These are phyloP conservation scores for Xylariaceae sp. DNA, from an alignment of 2,329 filamentous ascomycete genomes.

Conservation along the genomic window DNA sequence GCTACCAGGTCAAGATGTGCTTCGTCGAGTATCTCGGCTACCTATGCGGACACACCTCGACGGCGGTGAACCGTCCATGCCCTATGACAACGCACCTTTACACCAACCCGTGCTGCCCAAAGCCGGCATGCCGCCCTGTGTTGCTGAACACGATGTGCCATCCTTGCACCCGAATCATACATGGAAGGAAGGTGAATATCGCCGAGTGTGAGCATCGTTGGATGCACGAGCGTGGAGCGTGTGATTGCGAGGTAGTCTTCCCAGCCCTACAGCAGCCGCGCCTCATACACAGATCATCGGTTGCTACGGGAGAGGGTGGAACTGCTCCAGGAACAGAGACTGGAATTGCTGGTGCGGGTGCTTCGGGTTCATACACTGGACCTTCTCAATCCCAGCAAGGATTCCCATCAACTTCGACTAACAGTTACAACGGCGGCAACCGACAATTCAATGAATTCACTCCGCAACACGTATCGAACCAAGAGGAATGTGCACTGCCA, in stretches of 20 bases:
- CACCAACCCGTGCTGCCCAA: conserved; percentile 36
- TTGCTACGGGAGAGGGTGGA: neutral
- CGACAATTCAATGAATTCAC: neutral
- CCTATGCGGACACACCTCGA: conserved; percentile 45
- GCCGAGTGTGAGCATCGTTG: conserved; percentile 42
- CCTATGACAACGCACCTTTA: conserved; percentile 40
- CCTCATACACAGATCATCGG: conserved; percentile 21
- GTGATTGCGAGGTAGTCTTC: conserved; percentile 38
- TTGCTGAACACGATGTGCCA: conserved; percentile 37
- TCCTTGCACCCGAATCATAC: conserved; percentile 38
- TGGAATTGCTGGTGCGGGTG: neutral
- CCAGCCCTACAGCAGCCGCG: conserved; percentile 36
- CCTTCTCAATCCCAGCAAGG: neutral
- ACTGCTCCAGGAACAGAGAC: neutral
- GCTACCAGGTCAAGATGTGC: conserved; percentile 39
- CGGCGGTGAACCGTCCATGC: conserved; percentile 40
- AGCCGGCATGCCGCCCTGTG: conserved; percentile 31
- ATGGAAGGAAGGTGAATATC: conserved; percentile 39
- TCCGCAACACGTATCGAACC: neutral
- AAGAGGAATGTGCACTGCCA: neutral
- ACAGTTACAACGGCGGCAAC: neutral
- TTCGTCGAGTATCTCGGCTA: conserved; percentile 44
- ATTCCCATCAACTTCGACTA: neutral
- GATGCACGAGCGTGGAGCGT: conserved; percentile 44
- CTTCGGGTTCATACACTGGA: neutral